Conservation (phyloP, 257 asterid species). For the Leptodermis oblonga region DNA sequence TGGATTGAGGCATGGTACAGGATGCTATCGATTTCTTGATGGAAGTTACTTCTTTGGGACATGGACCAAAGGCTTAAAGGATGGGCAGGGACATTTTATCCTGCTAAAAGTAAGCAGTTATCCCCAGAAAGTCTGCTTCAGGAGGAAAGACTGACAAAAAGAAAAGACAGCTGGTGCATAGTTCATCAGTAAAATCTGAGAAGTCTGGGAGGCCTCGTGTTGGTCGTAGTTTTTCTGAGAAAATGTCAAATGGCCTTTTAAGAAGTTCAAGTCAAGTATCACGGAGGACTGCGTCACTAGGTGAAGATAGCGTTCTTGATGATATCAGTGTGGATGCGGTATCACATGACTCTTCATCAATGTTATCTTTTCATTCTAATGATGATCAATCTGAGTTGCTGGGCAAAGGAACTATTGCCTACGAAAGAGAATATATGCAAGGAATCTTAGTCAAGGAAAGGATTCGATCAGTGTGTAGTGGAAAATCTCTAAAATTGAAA, state of each 20-base stretch:
- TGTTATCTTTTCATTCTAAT: conserved; percentile 35
- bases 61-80: conserved; percentile 90
- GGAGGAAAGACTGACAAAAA: conserved; percentile 40
- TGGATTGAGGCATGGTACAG: conserved; percentile 79
- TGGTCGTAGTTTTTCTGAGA: conserved; percentile 56
- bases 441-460: conserved; percentile 89
- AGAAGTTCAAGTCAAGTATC: conserved; percentile 46
- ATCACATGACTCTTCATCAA: conserved; percentile 39
- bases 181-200: too few relatives aligned
- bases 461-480: conserved; percentile 39
- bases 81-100: conserved; percentile 89
- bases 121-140: conserved; percentile 30
- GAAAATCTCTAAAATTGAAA: conserved; percentile 49
- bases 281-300: conserved; percentile 30
- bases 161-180: conserved; percentile 38
- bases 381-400: conserved; percentile 50
- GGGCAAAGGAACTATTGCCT: conserved; percentile 43
- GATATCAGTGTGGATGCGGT: conserved; percentile 36
- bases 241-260: too few relatives aligned
- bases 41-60: conserved; percentile 89
- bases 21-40: conserved; percentile 66
- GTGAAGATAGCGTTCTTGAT: conserved; percentile 32
- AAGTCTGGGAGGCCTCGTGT: conserved; percentile 40
- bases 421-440: conserved; percentile 97
- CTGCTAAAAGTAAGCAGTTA: conserved; percentile 51